Conservation (phyloP, 2,329 filamentous ascomycete genomes). For the Calonectria fujianensis region DNA sequence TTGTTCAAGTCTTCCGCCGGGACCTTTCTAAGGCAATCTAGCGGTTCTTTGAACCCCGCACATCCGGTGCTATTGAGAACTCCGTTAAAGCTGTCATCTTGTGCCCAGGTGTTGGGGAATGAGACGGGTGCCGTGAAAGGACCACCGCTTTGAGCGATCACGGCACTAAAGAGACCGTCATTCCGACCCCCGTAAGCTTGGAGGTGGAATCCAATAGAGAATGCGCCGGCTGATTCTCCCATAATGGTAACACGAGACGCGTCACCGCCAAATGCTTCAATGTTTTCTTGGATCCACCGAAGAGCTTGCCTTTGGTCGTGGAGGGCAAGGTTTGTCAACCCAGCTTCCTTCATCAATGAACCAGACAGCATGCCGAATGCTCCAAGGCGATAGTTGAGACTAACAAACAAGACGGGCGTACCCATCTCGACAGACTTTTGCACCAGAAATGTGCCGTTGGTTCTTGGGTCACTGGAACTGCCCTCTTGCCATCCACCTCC, state of each 20-base stretch:
- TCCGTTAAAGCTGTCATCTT: too few species aligned
- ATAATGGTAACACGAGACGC: background rate
- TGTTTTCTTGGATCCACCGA: background rate
- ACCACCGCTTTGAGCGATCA: background rate
- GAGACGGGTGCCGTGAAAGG: background rate
- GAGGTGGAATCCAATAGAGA: background rate
- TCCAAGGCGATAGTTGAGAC: background rate
- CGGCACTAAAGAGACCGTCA: background rate
- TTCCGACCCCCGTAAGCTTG: background rate
- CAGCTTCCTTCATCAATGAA: background rate
- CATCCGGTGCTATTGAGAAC: too few species aligned
- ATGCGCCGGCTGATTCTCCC: background rate
- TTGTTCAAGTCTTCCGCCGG: too few species aligned
- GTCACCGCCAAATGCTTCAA: background rate
- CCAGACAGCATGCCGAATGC: background rate
- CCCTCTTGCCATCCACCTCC: constrained; percentile 3
- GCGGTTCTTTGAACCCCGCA: too few species aligned
- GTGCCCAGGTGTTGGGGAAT: too few species aligned
- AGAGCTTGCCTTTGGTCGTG: background rate
- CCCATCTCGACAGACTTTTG: background rate
- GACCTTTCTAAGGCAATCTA: too few species aligned
- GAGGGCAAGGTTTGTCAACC: background rate
- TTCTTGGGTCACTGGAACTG: background rate
- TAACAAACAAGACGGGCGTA: background rate
- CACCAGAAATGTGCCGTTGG: background rate